Conservation (phyloP, 768 basidiomycete genomes). For the Amanita pallidorosea region DNA sequence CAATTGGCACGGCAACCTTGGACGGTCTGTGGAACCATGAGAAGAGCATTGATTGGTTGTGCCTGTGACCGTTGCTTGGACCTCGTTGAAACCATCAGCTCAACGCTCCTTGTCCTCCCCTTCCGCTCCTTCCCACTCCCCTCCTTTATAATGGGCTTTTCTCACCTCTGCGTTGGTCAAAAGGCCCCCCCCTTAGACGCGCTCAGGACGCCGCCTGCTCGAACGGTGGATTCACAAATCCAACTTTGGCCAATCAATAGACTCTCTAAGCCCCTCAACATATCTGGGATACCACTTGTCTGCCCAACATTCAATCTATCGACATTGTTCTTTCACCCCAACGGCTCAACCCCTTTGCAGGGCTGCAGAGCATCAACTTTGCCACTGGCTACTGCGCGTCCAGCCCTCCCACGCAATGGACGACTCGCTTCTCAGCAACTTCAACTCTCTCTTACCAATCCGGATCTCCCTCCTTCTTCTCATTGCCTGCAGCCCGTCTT, state of each 20-base stretch:
- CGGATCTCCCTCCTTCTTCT: slow-evolving; percentile 38
- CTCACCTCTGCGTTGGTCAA: slow-evolving; percentile 14
- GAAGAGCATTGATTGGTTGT: too few relatives aligned
- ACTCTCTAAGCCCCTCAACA: slow-evolving; percentile 38
- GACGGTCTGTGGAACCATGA: too few relatives aligned
- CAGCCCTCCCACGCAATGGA: slow-evolving; percentile 57
- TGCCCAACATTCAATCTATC: slow-evolving; percentile 29
- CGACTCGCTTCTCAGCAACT: slow-evolving; percentile 34
- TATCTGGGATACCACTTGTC: slow-evolving; percentile 61
- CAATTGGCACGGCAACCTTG: too few relatives aligned
- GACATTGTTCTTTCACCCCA: slow-evolving; percentile 67
- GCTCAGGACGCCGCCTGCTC: slow-evolving; percentile 27
- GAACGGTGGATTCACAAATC: slow-evolving; percentile 47
- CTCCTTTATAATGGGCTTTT: slow-evolving; percentile 13
- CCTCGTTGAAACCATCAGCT: neutral
- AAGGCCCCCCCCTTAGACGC: slow-evolving; percentile 14
- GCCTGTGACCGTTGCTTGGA: neutral
- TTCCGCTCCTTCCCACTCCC: slow-evolving; percentile 1
- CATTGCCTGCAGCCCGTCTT: slow-evolving; percentile 61
- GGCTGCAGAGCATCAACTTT: slow-evolving; percentile 42
- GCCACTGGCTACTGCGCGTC: slow-evolving; percentile 35
- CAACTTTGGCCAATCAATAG: slow-evolving; percentile 34
- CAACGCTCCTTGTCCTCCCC: neutral
- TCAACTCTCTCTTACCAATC: slow-evolving; percentile 50
- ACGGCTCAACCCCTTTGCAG: slow-evolving; percentile 34